Conservation (phyloP, 2,329 filamentous ascomycete genomes). For the Microdochium paspali region DNA sequence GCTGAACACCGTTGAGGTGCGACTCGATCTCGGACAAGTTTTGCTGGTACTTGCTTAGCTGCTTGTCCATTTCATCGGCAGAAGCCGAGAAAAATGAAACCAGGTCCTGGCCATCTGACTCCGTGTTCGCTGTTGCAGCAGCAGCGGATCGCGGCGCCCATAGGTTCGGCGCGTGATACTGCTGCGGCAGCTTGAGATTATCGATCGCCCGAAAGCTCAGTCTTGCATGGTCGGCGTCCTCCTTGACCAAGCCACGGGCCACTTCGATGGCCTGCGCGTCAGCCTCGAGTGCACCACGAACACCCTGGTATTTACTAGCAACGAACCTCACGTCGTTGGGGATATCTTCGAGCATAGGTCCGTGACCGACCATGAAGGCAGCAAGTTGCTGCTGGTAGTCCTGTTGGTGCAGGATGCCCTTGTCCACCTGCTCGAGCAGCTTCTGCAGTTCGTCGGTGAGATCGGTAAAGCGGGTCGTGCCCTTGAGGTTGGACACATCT, state of each 20-base stretch:
- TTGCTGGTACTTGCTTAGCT: slow-evolving; percentile 45
- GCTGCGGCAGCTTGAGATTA: slow-evolving; percentile 35
- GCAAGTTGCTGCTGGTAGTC: slow-evolving; percentile 68
- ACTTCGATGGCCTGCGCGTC: slow-evolving; percentile 32
- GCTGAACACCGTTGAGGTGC: slow-evolving; percentile 55
- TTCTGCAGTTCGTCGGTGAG: slow-evolving; percentile 74
- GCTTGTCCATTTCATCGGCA: slow-evolving; percentile 50
- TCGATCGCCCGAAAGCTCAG: slow-evolving; percentile 35
- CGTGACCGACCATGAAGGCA: slow-evolving; percentile 51
- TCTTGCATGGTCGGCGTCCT: slow-evolving; percentile 29
- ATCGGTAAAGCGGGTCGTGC: slow-evolving; percentile 87
- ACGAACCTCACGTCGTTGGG: slow-evolving; percentile 34
- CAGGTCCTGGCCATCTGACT: slow-evolving; percentile 46
- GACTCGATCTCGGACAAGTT: slow-evolving; percentile 56
- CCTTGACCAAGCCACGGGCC: slow-evolving; percentile 28
- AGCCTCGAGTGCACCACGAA: slow-evolving; percentile 26
- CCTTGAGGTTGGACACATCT: slow-evolving; percentile 67
- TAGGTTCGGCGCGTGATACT: slow-evolving; percentile 37
- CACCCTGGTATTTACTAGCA: slow-evolving; percentile 32
- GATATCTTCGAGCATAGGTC: slow-evolving; percentile 39
- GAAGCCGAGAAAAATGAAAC: slow-evolving; percentile 55
- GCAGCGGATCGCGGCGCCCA: slow-evolving; percentile 27
- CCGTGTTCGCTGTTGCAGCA: slow-evolving; percentile 31
- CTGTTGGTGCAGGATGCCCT: slow-evolving; percentile 72
- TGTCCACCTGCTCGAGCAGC: slow-evolving; percentile 69